Percentiles rank a stretch among this genome's conserved stretches.
Evolutionary conservation across 2,329 filamentous ascomycete genomes (phyloP).

Genomic region (Beauveria brongniartii): DNA sequence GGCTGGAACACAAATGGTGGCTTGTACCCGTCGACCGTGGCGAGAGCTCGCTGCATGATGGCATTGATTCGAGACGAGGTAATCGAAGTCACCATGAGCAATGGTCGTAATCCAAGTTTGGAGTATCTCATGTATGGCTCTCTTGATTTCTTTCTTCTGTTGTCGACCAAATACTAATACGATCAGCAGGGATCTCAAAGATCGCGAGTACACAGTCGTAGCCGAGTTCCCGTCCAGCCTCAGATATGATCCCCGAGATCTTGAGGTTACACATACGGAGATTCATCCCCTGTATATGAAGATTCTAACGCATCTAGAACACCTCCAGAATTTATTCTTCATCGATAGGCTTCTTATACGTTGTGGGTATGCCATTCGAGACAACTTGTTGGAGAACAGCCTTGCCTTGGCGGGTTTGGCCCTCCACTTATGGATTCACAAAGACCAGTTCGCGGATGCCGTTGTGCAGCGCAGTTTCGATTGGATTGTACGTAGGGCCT

Average conservation of each 20-base stretch:
- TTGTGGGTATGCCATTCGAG: constrained; percentile 27
- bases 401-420: constrained; percentile 40
- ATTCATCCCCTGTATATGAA: constrained; percentile 31
- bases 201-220: constrained; percentile 23
- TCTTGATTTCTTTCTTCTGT: too few relatives aligned
- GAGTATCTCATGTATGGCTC: constrained; percentile 17
- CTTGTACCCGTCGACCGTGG: constrained; percentile 35
- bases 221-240: constrained; percentile 30
- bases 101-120: constrained; percentile 10
- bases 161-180: background rate
- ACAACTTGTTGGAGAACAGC: constrained; percentile 34
- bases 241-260: constrained; percentile 29
- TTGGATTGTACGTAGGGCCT: constrained; percentile 34
- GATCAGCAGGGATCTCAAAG: constrained; percentile 26
- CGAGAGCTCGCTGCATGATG: constrained; percentile 38
- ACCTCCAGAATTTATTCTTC: constrained; percentile 51
- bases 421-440: constrained; percentile 40
- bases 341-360: constrained; percentile 48
- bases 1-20: constrained; percentile 44
- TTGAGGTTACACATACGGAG: constrained; percentile 25
- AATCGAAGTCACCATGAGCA: constrained; percentile 46
- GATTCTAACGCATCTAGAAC: constrained; percentile 39
- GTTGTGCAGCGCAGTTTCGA: constrained; percentile 35
- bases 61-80: constrained; percentile 49
- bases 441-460: constrained; percentile 32